These are phyloP conservation scores for Corrigiola litoralis DNA, from an alignment of 179 eudicot genomes.

Conservation along the genomic window DNA sequence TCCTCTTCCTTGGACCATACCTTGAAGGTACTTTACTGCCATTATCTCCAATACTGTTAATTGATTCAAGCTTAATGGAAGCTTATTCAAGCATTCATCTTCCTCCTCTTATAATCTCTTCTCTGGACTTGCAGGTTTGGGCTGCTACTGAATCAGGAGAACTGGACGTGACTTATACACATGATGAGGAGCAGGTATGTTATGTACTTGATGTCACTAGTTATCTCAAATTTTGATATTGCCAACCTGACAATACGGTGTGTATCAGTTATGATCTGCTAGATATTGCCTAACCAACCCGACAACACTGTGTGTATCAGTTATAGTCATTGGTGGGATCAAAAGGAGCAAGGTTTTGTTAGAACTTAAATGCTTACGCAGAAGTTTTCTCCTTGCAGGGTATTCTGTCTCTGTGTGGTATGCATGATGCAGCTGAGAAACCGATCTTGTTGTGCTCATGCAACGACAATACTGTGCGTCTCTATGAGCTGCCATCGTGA, in stretches of 20 bases:
- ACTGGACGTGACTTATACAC: conserved; percentile 88
- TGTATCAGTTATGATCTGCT: no score
- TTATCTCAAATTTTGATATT: not conserved
- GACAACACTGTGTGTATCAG: no score
- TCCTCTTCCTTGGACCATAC: conserved; percentile 87
- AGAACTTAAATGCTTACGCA: no score
- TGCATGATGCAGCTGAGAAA: conserved; percentile 80
- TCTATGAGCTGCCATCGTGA: conserved; percentile 90
- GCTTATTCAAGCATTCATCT: no score
- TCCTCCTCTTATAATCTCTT: not conserved
- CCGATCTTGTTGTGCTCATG: conserved; percentile 83
- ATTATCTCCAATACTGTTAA: no score
- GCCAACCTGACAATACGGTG: no score
- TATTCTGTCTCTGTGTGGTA: conserved; percentile 71
- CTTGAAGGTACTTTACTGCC: no score
- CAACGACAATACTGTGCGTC: conserved; percentile 75
- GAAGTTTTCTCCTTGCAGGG: no score
- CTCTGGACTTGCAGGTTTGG: conserved; percentile 61
- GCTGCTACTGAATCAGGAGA: conserved; percentile 75
- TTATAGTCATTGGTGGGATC: no score
- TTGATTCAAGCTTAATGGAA: no score
- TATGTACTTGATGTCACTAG: not conserved
- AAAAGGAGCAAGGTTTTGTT: no score
- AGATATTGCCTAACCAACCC: no score
- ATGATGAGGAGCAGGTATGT: conserved; percentile 81